A percentile compares a stretch with the other conserved stretches of the same genome.
Conservation (phyloP, 345 rosid species). For the Euphorbia pulcherrima region DNA sequence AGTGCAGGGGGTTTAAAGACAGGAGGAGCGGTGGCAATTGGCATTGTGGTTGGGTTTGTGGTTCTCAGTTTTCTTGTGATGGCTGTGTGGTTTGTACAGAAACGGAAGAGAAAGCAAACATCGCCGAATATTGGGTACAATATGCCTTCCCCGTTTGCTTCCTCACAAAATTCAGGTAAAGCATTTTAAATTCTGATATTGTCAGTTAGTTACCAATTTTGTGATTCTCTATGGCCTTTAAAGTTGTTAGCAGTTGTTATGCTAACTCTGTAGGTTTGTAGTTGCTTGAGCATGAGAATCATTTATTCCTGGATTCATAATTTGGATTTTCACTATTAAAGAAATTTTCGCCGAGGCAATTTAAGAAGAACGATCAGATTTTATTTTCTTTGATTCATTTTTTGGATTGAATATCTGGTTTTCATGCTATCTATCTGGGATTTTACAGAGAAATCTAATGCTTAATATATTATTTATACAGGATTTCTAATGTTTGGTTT, state of each 20-base stretch:
- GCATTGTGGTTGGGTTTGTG: constrained; percentile 57
- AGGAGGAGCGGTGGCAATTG: constrained; percentile 61
- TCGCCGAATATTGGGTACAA: constrained; percentile 45
- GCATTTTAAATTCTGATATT: constrained; percentile 6
- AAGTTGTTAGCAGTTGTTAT: neutral
- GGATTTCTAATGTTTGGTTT: neutral
- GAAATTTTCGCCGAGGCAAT: neutral
- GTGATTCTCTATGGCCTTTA: constrained; percentile 6
- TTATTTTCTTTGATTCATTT: neutral
- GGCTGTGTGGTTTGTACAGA: constrained; percentile 63
- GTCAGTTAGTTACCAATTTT: neutral
- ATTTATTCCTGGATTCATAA: constrained; percentile 1
- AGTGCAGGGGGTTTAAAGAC: constrained; percentile 39
- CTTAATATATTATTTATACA: neutral
- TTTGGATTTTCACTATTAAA: neutral
- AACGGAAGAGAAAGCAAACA: constrained; percentile 50
- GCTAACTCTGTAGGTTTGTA: neutral
- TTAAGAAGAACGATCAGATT: neutral
- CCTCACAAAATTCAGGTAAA: constrained; percentile 89
- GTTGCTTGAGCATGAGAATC: neutral
- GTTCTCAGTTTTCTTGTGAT: constrained; percentile 59
- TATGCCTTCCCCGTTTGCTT: constrained; percentile 73
- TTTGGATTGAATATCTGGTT: neutral
- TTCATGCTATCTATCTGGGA: neutral
- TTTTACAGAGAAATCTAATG: neutral